Evolutionary conservation across 2,329 filamentous ascomycete species (phyloP).

Genomic region (Aspergillus nomiae): DNA sequence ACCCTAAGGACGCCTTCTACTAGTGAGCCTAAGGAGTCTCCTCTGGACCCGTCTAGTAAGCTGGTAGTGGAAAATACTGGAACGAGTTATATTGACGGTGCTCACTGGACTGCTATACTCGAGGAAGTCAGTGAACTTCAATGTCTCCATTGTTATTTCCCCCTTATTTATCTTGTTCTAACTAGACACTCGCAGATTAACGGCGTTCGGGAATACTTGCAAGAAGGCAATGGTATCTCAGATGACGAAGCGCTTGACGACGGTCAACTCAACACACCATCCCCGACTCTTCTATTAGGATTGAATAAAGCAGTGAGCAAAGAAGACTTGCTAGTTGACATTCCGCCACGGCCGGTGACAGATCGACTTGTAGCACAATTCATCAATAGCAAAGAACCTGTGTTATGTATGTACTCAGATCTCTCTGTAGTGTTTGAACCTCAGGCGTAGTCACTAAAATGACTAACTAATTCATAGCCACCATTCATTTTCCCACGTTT

Average conservation of each 20-base stretch:
- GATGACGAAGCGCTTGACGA: slow-evolving; percentile 28
- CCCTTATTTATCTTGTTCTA: neutral
- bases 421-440: neutral
- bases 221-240: slow-evolving; percentile 21
- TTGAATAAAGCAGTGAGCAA: slow-evolving; percentile 26
- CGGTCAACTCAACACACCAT: slow-evolving; percentile 20
- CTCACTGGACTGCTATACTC: slow-evolving; percentile 40
- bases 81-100: slow-evolving; percentile 39
- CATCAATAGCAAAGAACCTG: slow-evolving; percentile 36
- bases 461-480: slow-evolving; percentile 19
- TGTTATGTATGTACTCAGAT: slow-evolving; percentile 24
- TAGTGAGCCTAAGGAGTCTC: slow-evolving; percentile 15
- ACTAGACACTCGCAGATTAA: slow-evolving; percentile 28
- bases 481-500: slow-evolving; percentile 35
- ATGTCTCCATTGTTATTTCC: neutral
- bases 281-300: slow-evolving; percentile 33
- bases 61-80: slow-evolving; percentile 33
- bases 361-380: slow-evolving; percentile 38
- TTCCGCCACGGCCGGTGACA: slow-evolving; percentile 33
- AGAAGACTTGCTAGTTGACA: slow-evolving; percentile 35
- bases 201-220: slow-evolving; percentile 35
- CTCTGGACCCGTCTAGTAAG: slow-evolving; percentile 29
- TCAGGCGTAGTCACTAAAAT: neutral
- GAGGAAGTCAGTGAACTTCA: slow-evolving; percentile 33
- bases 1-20: slow-evolving; percentile 15